phyloP scores from a whole-genome alignment of 768 basidiomycete species.

The Lentinula aciculospora region DNA sequence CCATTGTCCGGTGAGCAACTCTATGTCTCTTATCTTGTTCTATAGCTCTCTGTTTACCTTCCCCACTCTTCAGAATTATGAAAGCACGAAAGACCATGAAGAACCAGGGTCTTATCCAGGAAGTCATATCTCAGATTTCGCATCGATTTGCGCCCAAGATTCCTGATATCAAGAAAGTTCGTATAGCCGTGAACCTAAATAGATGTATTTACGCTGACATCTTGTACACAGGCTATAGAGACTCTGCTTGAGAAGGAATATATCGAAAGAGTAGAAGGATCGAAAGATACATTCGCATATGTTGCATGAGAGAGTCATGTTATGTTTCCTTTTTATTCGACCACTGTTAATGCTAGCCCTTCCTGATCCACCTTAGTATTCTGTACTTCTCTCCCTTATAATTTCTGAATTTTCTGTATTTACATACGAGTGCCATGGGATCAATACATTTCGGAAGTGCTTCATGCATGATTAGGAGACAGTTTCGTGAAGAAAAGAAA shows the following conservation, averaged over 20 bases:
- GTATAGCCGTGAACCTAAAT: slow-evolving; percentile 7
- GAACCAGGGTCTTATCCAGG: slow-evolving; percentile 85
- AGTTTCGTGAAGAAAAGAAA: neutral
- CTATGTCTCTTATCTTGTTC: neutral
- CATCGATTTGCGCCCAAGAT: slow-evolving; percentile 90
- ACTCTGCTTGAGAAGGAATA: slow-evolving; percentile 95
- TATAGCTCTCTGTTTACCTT: neutral
- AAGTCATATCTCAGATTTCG: slow-evolving; percentile 86
- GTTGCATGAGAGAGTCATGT: slow-evolving; percentile 50
- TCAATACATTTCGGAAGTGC: slow-evolving; percentile 80
- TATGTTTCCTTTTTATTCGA: slow-evolving; percentile 5
- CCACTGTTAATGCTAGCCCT: slow-evolving; percentile 5
- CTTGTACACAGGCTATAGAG: slow-evolving; percentile 70
- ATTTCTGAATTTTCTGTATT: slow-evolving; percentile 11
- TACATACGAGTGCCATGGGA: slow-evolving; percentile 78
- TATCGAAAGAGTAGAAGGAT: slow-evolving; percentile 88
- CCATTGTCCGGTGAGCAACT: slow-evolving; percentile 67
- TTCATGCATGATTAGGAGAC: neutral
- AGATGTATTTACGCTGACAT: slow-evolving; percentile 4
- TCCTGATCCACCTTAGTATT: neutral
- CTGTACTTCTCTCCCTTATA: neutral
- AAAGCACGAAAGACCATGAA: slow-evolving; percentile 95
- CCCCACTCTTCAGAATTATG: slow-evolving; percentile 62
- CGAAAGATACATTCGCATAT: slow-evolving; percentile 85
- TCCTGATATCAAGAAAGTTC: slow-evolving; percentile 92